Evolutionary conservation across 345 rosid species (phyloP).

Genomic region (Eucalyptus erythrocorys): DNA sequence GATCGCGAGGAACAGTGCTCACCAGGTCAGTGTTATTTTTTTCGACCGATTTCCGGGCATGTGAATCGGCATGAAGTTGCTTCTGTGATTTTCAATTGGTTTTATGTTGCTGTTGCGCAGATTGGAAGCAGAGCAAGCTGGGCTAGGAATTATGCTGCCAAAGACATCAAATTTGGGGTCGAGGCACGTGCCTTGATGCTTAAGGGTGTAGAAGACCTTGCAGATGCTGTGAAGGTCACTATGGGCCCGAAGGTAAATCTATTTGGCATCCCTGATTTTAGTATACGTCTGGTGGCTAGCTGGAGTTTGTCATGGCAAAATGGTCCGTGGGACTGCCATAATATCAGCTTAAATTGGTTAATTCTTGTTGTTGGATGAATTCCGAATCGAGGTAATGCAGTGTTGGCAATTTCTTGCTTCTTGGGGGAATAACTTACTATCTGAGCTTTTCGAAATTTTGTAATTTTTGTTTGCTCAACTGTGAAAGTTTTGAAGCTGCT

Average conservation of each 20-base stretch:
- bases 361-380: background rate
- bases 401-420: background rate
- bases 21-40: constrained; percentile 33
- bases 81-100: background rate
- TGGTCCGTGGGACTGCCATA: background rate
- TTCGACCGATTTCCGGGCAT: background rate
- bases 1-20: constrained; percentile 33
- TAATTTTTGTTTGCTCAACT: background rate
- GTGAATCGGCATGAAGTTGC: background rate
- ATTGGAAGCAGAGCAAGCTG: constrained; percentile 64
- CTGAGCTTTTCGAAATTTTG: background rate
- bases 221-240: constrained; percentile 88
- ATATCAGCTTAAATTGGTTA: background rate
- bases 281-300: background rate
- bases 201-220: constrained; percentile 90
- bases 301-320: background rate
- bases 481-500: background rate
- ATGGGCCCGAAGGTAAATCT: constrained; percentile 92
- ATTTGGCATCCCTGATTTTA: background rate
- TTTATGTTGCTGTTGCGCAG: constrained; percentile 9
- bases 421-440: background rate
- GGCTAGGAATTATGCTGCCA: constrained; percentile 81
- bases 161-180: constrained; percentile 80
- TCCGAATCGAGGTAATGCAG: background rate
- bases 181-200: constrained; percentile 93